Evolutionary conservation across 306 rosid genomes (phyloP).

Genomic region (Pyrus pyrifolia): DNA sequence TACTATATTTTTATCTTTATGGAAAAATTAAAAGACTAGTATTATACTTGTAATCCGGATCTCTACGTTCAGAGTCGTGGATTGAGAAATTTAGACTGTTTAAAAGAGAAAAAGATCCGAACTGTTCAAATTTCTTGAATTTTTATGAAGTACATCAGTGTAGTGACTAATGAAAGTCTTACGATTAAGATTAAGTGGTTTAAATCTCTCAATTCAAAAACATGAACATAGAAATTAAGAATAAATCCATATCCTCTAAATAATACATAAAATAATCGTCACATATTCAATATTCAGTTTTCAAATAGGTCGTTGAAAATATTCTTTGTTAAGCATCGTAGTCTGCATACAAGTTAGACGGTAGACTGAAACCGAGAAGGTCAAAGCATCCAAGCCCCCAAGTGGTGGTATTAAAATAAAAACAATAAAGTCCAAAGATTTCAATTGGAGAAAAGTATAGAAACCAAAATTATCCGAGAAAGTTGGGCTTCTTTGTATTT

Average conservation of each 20-base stretch:
- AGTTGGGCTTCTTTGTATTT: background rate
- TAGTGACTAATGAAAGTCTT: no score
- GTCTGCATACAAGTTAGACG: background rate
- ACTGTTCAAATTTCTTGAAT: no score
- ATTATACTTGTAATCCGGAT: no score
- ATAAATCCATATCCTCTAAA: background rate
- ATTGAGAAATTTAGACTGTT: no score
- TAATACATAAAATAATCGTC: background rate
- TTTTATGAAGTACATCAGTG: no score
- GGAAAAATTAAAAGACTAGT: background rate
- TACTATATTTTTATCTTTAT: background rate
- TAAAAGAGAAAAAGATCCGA: no score
- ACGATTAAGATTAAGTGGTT: no score
- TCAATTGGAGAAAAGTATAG: background rate
- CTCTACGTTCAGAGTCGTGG: fast-evolving
- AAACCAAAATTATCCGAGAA: background rate
- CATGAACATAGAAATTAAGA: no score
- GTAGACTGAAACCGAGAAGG: background rate
- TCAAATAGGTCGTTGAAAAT: background rate
- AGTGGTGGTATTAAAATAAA: background rate
- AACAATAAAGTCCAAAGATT: background rate
- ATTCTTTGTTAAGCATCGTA: background rate
- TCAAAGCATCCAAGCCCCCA: background rate
- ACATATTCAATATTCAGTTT: background rate
- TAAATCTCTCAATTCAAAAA: no score